Evolutionary conservation across 2,329 filamentous ascomycete genomes (phyloP).

Genomic region (Ceratocystis albifundus): DNA sequence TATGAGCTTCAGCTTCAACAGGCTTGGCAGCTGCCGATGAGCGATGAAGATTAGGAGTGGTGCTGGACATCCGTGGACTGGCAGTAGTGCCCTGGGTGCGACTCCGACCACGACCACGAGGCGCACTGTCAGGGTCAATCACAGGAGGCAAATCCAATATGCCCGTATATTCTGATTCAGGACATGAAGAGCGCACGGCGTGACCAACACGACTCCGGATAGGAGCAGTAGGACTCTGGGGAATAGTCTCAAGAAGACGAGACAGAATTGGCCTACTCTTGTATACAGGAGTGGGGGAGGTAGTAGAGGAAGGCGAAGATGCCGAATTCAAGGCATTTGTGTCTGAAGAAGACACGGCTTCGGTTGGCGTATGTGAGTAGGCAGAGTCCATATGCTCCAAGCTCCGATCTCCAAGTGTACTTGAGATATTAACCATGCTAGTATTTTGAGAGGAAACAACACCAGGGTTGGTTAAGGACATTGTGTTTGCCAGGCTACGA

Average conservation of each 20-base stretch:
- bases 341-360: slow-evolving; percentile 18
- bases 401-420: slow-evolving; percentile 14
- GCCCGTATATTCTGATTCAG: slow-evolving; percentile 12
- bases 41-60: slow-evolving; percentile 10
- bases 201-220: not conserved
- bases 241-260: slow-evolving; percentile 23
- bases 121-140: slow-evolving; percentile 17
- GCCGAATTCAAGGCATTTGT: slow-evolving; percentile 1
- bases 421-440: slow-evolving; percentile 11
- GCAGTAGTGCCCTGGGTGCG: slow-evolving; percentile 20
- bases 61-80: slow-evolving; percentile 5
- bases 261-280: slow-evolving; percentile 21
- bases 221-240: slow-evolving; percentile 21
- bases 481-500: slow-evolving; percentile 8
- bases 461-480: slow-evolving; percentile 5
- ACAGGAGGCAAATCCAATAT: slow-evolving; percentile 18
- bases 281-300: not conserved
- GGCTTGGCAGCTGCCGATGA: slow-evolving; percentile 29
- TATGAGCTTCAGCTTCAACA: slow-evolving; percentile 53
- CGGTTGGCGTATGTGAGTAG: slow-evolving; percentile 1
- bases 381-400: slow-evolving; percentile 13
- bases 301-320: slow-evolving; percentile 11
- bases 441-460: not conserved
- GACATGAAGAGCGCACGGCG: not conserved
- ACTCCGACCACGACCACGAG: slow-evolving; percentile 19